Conservation (phyloP, 179 eudicot genomes). For the Beta lomatogona region DNA sequence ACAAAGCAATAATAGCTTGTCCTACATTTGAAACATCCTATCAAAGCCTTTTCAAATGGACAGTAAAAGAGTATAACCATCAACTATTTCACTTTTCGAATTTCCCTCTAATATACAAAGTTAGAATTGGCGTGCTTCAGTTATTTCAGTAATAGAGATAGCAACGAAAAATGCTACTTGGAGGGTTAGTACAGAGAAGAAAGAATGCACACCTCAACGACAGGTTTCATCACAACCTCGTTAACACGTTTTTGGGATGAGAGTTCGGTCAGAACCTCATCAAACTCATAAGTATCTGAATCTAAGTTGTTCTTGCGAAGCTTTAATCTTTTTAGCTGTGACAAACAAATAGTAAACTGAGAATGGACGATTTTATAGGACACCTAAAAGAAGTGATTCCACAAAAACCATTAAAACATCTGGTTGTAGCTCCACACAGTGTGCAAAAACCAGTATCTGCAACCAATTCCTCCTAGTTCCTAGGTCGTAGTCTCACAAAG, state of each 20-base stretch:
- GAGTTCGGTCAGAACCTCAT: constrained; percentile 78
- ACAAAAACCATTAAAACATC: constrained; percentile 50
- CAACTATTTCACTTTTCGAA: constrained; percentile 1
- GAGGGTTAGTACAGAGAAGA: constrained; percentile 12
- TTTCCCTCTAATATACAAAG: background rate
- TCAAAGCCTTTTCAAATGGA: background rate
- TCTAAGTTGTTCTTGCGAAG: constrained; percentile 90
- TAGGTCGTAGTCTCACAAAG: constrained; percentile 86
- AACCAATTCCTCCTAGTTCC: constrained; percentile 73
- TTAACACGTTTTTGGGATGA: constrained; percentile 85
- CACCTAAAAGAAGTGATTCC: background rate
- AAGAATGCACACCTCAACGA: constrained; percentile 61
- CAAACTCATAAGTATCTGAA: constrained; percentile 80
- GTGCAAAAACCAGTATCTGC: constrained; percentile 95
- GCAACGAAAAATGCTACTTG: background rate
- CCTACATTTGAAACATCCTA: background rate
- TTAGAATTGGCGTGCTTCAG: background rate
- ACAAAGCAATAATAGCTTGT: background rate
- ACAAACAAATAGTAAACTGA: constrained; percentile 10
- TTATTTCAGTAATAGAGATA: background rate
- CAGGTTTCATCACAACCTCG: constrained; percentile 83
- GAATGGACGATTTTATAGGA: background rate
- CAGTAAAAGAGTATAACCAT: background rate
- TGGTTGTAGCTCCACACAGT: constrained; percentile 89
- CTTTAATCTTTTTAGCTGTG: constrained; percentile 82